These are phyloP conservation scores for Asclepias syriaca DNA, from an alignment of 257 asterid genomes.

Conservation along the genomic window DNA sequence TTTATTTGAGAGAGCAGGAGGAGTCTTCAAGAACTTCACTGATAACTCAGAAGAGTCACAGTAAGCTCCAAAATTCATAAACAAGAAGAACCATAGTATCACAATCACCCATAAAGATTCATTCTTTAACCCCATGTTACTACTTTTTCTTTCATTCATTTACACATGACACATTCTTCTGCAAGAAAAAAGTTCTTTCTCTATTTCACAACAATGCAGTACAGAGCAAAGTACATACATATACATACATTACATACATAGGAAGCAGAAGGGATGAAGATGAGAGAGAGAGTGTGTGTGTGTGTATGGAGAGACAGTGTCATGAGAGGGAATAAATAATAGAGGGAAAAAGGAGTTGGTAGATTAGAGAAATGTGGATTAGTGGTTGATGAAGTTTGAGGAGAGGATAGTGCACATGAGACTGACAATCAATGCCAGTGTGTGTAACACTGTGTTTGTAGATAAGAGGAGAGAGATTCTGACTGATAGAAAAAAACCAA, in stretches of 20 bases:
- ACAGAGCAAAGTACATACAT: neutral
- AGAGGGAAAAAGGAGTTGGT: slow-evolving; percentile 15
- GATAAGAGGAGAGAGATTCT: slow-evolving; percentile 36
- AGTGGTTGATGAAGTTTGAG: slow-evolving; percentile 43
- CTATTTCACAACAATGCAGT: neutral
- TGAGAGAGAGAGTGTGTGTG: neutral
- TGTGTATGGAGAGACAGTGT: slow-evolving; percentile 7
- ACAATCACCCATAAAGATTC: slow-evolving; percentile 30
- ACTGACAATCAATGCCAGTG: slow-evolving; percentile 48
- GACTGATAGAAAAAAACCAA: slow-evolving; percentile 6
- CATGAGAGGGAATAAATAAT: slow-evolving; percentile 1
- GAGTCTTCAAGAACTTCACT: slow-evolving; percentile 58
- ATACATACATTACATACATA: neutral
- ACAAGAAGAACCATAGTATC: slow-evolving; percentile 33
- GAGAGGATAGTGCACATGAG: slow-evolving; percentile 58
- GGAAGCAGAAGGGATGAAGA: neutral
- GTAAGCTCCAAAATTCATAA: slow-evolving; percentile 28
- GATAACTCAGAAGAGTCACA: slow-evolving; percentile 33
- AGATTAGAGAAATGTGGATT: slow-evolving; percentile 24
- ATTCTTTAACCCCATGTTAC: slow-evolving; percentile 35
- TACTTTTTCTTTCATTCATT: neutral
- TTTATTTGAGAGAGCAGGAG: slow-evolving; percentile 52
- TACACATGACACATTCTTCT: slow-evolving; percentile 1
- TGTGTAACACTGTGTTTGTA: slow-evolving; percentile 13
- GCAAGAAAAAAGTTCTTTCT: slow-evolving; percentile 2